phyloP scores from a whole-genome alignment of 371 early-diverging fungal genomes.

The Mortierella polycephala region DNA sequence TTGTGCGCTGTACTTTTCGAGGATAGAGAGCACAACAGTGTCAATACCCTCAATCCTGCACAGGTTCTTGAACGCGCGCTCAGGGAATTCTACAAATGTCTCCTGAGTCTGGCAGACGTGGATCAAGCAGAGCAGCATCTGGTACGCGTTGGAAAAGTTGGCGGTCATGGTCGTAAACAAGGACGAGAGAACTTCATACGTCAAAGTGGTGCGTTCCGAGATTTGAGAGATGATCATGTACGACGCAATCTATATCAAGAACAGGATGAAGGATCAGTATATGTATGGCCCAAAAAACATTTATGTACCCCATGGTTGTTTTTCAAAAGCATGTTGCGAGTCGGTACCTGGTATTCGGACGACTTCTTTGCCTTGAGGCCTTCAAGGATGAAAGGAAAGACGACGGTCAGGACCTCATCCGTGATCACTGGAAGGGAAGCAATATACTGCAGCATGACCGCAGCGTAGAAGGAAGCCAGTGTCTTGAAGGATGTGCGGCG shows the following conservation, averaged over 20 bases:
- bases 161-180: conserved; percentile 60
- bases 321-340: background rate
- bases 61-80: conserved; percentile 56
- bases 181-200: conserved; percentile 59
- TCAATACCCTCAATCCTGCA: conserved; percentile 47
- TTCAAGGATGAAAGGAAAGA: conserved; percentile 71
- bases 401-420: conserved; percentile 59
- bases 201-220: conserved; percentile 62
- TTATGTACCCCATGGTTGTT: background rate
- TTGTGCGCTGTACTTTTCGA: conserved; percentile 65
- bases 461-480: conserved; percentile 74
- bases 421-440: conserved; percentile 60
- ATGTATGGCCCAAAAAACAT: background rate
- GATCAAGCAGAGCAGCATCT: conserved; percentile 68
- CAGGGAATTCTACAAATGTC: conserved; percentile 58
- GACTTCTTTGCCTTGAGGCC: conserved; percentile 58
- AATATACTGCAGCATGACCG: conserved; percentile 70
- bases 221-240: conserved; percentile 80
- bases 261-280: conserved; percentile 5
- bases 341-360: conserved; percentile 61
- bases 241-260: conserved; percentile 57
- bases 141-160: conserved; percentile 53
- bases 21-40: conserved; percentile 52
- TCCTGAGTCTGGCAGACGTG: conserved; percentile 76
- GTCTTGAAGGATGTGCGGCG: conserved; percentile 62